Conservation (phyloP, 768 basidiomycete genomes). For the Lentinula detonsa region DNA sequence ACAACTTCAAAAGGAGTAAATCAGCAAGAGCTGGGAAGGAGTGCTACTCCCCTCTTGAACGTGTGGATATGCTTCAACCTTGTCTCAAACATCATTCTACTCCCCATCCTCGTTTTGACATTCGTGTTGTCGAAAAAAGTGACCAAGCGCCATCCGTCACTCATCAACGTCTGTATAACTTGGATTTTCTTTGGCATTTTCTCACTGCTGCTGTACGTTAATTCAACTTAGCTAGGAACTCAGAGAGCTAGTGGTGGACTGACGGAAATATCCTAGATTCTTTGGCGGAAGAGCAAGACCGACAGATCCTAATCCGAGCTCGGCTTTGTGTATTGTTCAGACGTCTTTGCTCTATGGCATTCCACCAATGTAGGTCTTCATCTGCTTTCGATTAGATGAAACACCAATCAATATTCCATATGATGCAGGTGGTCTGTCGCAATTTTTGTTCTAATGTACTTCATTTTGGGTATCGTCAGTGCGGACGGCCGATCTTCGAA, state of each 20-base stretch:
- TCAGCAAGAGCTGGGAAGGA: slow-evolving; percentile 16
- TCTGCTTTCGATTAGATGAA: neutral
- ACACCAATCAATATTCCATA: neutral
- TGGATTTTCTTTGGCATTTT: slow-evolving; percentile 42
- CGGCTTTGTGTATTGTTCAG: slow-evolving; percentile 36
- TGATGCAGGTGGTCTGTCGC: slow-evolving; percentile 28
- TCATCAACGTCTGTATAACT: slow-evolving; percentile 41
- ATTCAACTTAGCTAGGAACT: neutral
- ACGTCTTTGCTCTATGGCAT: slow-evolving; percentile 34
- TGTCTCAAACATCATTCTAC: slow-evolving; percentile 36
- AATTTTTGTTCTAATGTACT: slow-evolving; percentile 26
- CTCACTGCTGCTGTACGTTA: slow-evolving; percentile 36
- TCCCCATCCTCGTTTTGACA: slow-evolving; percentile 37
- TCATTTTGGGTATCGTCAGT: slow-evolving; percentile 21
- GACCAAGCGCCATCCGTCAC: slow-evolving; percentile 30
- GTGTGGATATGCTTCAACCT: slow-evolving; percentile 41
- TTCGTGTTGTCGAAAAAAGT: slow-evolving; percentile 34
- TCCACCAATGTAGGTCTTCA: slow-evolving; percentile 27
- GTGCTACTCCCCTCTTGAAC: slow-evolving; percentile 22
- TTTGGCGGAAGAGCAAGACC: slow-evolving; percentile 31
- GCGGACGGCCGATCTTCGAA: slow-evolving; percentile 10
- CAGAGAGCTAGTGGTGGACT: neutral
- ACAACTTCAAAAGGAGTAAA: slow-evolving; percentile 13
- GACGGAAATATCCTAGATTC: slow-evolving; percentile 19
- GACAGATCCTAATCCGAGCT: slow-evolving; percentile 26